Evolutionary conservation across 164 flowering plant genomes (phyloP), one percentile per base, ranked within the genome.

Genomic region (Berberis vulgaris): DNA sequence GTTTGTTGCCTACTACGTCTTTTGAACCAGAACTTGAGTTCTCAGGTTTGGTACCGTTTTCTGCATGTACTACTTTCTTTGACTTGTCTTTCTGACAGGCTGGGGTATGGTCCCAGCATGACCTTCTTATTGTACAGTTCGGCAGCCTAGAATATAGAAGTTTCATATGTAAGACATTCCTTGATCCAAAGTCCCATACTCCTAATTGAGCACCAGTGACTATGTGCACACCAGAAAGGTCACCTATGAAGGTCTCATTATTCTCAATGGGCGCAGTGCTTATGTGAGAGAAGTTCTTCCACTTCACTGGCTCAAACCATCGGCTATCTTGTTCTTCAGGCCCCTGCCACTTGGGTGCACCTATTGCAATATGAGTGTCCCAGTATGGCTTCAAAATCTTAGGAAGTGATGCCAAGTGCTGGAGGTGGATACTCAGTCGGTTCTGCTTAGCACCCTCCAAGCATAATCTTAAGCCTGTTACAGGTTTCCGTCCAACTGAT

Each of bases 191-290:
- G 71, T 92, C 89, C 96, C 95, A 89, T n/a, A 92, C 98, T 54
- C 96, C 92, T 45, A 92, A 91, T 73, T 92, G 98, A 11, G 95
- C 96, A 53, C 98, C 98, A 5, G 96, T 89, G 59, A 91, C 98
- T 38, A 89, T 75, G 78, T 73, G 65, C 41, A 81, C 90, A 8
- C 88, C 90, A 38, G 86, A 79, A 55, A 77, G 71, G 49, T 86
- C 95, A 7, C 79, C 84, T 0, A 80, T 78, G 67, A 78, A 78
- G 61, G 81, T 74, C 54, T 86, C 95, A 3, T 75, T 77, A 72
- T 76, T 72, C 73, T 91, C 96, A 3, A 91, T 74, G 1, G 96
- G 97, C 40, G 93, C 89, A 9, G 96, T 87, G 80, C 95, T 87
- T 11, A 91, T 86, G 55, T 91, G 90, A 58, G 96, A 91, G 67